Evolutionary conservation across 2,329 filamentous ascomycete genomes (phyloP).

Genomic region (Xylaria sp.): DNA sequence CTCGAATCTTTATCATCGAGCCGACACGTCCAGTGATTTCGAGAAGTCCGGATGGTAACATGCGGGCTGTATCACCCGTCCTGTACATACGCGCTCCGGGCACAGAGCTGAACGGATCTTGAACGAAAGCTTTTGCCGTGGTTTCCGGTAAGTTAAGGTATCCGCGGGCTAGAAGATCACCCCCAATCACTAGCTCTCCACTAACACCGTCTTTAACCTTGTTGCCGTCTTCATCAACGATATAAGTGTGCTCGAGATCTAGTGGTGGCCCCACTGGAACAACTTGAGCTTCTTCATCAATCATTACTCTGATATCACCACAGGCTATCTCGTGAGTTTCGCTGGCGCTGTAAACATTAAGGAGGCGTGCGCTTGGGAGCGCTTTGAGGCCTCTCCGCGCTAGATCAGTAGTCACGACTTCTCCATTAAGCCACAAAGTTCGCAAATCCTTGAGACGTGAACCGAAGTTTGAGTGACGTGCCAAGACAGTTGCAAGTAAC

Average conservation of each 20-base stretch:
- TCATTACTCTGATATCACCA: constrained; percentile 76
- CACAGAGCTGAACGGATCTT: constrained; percentile 70
- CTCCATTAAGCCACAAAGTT: constrained; percentile 83
- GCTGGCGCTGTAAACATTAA: constrained; percentile 85
- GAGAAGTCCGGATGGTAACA: constrained; percentile 74
- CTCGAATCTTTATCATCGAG: constrained; percentile 83
- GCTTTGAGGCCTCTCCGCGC: constrained; percentile 74
- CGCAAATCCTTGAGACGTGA: constrained; percentile 72
- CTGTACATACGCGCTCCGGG: constrained; percentile 76
- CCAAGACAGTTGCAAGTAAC: constrained; percentile 77
- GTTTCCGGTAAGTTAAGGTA: constrained; percentile 85
- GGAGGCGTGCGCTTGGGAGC: constrained; percentile 74
- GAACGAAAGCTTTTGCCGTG: constrained; percentile 76
- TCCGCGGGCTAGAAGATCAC: constrained; percentile 76
- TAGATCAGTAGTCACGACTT: constrained; percentile 83
- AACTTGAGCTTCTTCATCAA: constrained; percentile 71
- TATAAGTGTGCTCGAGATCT: constrained; percentile 75
- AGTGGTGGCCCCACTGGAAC: constrained; percentile 80
- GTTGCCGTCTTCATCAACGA: constrained; percentile 76
- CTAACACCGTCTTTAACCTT: constrained; percentile 69
- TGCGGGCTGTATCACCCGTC: constrained; percentile 76
- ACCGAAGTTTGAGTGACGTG: constrained; percentile 74
- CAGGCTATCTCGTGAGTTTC: constrained; percentile 85
- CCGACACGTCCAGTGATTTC: constrained; percentile 82
- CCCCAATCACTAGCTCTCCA: constrained; percentile 81